phyloP scores from a whole-genome alignment of 2,329 filamentous ascomycete species.

The Keithomyces neogunnii region DNA sequence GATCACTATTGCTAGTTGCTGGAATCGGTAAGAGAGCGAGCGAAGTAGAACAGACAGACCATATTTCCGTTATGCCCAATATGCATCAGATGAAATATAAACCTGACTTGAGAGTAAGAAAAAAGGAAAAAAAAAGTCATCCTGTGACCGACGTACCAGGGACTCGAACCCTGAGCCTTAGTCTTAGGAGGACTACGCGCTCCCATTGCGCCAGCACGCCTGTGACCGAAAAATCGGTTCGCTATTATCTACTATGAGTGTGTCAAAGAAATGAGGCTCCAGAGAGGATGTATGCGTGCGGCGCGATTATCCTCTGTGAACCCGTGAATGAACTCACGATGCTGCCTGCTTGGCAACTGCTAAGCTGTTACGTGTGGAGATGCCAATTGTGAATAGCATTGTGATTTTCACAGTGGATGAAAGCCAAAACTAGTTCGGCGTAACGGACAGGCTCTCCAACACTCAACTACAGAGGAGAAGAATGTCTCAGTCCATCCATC shows the following conservation, averaged over 20 bases:
- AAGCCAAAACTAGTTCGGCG: neutral
- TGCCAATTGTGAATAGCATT: too few species aligned
- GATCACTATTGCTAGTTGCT: neutral
- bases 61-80: neutral
- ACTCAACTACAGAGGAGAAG: neutral
- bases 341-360: neutral
- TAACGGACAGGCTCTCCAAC: neutral
- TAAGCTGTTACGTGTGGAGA: too few species aligned
- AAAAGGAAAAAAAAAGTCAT: neutral
- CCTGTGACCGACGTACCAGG: constrained; percentile 1
- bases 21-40: neutral
- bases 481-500: neutral
- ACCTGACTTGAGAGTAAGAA: neutral
- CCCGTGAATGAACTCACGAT: neutral
- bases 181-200: constrained; percentile 8
- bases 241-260: neutral
- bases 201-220: constrained; percentile 8
- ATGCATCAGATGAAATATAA: neutral
- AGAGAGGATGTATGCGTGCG: neutral
- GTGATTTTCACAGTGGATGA: neutral
- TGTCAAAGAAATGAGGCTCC: neutral
- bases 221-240: neutral
- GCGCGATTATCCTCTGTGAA: neutral
- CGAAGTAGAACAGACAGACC: neutral
- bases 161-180: constrained; percentile 7